Base-by-base conservation (phyloP, 164 flowering plant species). In the Tetrastigma voinierianum region DNA sequence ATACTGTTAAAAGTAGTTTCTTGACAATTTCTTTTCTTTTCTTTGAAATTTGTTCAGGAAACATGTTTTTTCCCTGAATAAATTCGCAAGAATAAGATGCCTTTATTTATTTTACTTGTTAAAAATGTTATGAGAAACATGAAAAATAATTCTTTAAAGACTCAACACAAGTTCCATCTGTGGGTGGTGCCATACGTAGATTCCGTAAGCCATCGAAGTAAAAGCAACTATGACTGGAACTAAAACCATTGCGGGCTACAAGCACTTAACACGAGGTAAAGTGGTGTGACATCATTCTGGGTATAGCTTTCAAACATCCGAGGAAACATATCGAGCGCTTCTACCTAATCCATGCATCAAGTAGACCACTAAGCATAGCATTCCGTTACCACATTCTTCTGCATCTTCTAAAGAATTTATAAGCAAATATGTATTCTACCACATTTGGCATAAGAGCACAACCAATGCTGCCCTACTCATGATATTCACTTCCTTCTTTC, bases 391-490 rank as follows among this genome's bases (percentile, higher is more conserved):
- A 82, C 86, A 70, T 80, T 87, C 79, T 81, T 85, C 10, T 12
- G n/a, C n/a, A n/a, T n/a, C n/a, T n/a, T n/a, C n/a, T n/a, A n/a
- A n/a, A n/a, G n/a, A n/a, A n/a, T n/a, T n/a, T n/a, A n/a, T n/a
- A n/a, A n/a, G n/a, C n/a, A n/a, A n/a, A n/a, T n/a, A n/a, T n/a
- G n/a, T n/a, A n/a, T n/a, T n/a, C n/a, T n/a, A n/a, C 93, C 93
- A 77, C 91, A 90, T 77, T 86, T 86, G 3, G 88, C 80, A 72
- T 87, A 90, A n/a, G n/a, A n/a, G n/a, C 96, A 86, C 86, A n/a
- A 90, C 69, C 70, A 87, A 65, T 9, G 87, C 76, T 0, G 96
- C 88, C 12, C 70, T 82, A 10, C 85, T 82, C 81, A 78, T 83
- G 9, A 82, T 58, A 71, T 76, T 73, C 56, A 67, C 61, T 51